Evolutionary conservation across 352 stramenopile genomes (phyloP).

Genomic region (Elongisporangium undulatum): DNA sequence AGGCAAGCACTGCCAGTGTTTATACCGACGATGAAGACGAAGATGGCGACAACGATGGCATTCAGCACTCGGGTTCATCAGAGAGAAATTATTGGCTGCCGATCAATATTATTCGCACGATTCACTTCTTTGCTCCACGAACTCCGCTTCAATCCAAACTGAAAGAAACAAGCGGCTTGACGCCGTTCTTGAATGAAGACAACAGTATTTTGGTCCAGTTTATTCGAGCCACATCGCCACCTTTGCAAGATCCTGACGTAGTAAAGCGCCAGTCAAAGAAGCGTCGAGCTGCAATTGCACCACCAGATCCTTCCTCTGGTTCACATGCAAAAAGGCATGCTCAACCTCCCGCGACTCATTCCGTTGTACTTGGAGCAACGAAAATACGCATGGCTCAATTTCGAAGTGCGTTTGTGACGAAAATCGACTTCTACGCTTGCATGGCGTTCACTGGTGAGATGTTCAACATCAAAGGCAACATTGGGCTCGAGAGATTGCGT

Average conservation of each 20-base stretch:
- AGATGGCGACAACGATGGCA: slow-evolving; percentile 12
- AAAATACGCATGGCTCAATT: slow-evolving; percentile 81
- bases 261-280: slow-evolving; percentile 22
- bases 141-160: slow-evolving; percentile 72
- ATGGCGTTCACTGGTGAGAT: slow-evolving; percentile 76
- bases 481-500: slow-evolving; percentile 68
- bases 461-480: slow-evolving; percentile 84
- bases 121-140: slow-evolving; percentile 71
- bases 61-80: not conserved
- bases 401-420: slow-evolving; percentile 78
- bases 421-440: slow-evolving; percentile 81
- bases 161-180: slow-evolving; percentile 70
- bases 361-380: slow-evolving; percentile 57
- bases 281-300: slow-evolving; percentile 37
- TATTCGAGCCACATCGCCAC: slow-evolving; percentile 65
- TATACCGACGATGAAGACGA: slow-evolving; percentile 22
- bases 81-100: slow-evolving; percentile 68
- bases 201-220: slow-evolving; percentile 75
- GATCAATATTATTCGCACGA: slow-evolving; percentile 69
- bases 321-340: not conserved
- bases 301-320: slow-evolving; percentile 2
- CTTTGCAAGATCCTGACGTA: slow-evolving; percentile 46
- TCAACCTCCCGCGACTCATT: slow-evolving; percentile 19
- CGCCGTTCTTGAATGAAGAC: slow-evolving; percentile 58
- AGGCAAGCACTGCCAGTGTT: slow-evolving; percentile 20